These are phyloP conservation scores for Cordyceps tenuipes DNA, from an alignment of 2,329 filamentous ascomycete genomes.

Conservation along the genomic window DNA sequence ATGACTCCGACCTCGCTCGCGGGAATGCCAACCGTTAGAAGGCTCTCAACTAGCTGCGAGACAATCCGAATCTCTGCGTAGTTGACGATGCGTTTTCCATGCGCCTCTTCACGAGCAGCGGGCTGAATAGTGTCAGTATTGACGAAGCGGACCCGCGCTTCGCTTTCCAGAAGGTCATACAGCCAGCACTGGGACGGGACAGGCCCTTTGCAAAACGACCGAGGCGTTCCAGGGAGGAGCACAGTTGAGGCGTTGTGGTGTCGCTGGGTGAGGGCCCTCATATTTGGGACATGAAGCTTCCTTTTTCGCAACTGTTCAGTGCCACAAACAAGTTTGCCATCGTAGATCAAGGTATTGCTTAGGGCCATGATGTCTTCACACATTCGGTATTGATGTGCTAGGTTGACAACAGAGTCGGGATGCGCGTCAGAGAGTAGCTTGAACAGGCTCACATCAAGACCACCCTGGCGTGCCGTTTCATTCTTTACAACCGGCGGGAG, in stretches of 20 bases:
- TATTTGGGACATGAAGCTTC: conserved; percentile 59
- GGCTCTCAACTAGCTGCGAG: conserved; percentile 68
- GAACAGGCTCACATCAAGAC: conserved; percentile 88
- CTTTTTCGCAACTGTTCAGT: conserved; percentile 64
- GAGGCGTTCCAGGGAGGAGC: conserved; percentile 30
- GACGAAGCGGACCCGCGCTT: conserved; percentile 71
- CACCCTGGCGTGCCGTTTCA: conserved; percentile 74
- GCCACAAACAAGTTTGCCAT: conserved; percentile 83
- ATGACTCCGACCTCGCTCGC: conserved; percentile 81
- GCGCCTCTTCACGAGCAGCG: conserved; percentile 59
- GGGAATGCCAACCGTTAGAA: conserved; percentile 68
- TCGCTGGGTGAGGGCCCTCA: conserved; percentile 49
- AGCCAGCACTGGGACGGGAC: conserved; percentile 62
- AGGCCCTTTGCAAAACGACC: conserved; percentile 47
- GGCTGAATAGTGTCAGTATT: conserved; percentile 74
- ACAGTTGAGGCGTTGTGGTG: conserved; percentile 49
- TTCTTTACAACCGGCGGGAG: conserved; percentile 91
- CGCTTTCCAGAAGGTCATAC: conserved; percentile 58
- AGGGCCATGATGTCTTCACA: conserved; percentile 93
- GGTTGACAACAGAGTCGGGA: conserved; percentile 76
- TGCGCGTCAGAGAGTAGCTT: conserved; percentile 86
- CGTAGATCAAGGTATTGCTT: conserved; percentile 88
- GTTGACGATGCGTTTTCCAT: conserved; percentile 84
- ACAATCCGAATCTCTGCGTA: conserved; percentile 70
- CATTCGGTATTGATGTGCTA: conserved; percentile 98